Evolutionary conservation across 2,329 filamentous ascomycete genomes (phyloP), one percentile per base, ranked within the genome.

Genomic region (Alternaria alternata): DNA sequence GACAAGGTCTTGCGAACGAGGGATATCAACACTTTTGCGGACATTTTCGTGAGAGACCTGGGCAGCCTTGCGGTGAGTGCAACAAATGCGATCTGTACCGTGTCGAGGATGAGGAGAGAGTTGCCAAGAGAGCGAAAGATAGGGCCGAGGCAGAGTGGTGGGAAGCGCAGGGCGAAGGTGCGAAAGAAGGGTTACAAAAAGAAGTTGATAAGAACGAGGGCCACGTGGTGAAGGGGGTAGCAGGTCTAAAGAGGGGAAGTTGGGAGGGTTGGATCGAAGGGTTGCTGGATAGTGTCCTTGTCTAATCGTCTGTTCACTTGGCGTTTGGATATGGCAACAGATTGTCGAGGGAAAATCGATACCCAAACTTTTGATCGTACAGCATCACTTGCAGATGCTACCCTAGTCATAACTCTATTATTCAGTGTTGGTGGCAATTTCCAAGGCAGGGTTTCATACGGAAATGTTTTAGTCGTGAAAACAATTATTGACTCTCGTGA

Each of bases 1-100:
- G 95, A 41, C 75, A 79, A 42, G 79, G 81, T n/a, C 80, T 85
- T 18, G 82, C 86, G 51, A 61, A 81, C 3, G 90, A 94, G 75
- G 94, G 94, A 0, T 98, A 99, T 78, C 85, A 88, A 39, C 95
- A 99, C 79, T 99, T 97, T 74, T 99, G 95, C 77, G 91, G 97
- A 75, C 95, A 98, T 79, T 98, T 98, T 77, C 87, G 95, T 8
- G 90, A 92, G 9, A 86, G 91, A 62, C 92, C 91, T 0, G 93
- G 94, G 49, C 86, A 87, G 14, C 83, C 84, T 14, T 99, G 95
- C 76, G 84, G 78, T 1, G 88, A 96, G 76, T 98, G 95, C 80
- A 89, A 89, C 42, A 79, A 80, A 61, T 85, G 83, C 64, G 82
- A 84, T 68, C 66, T 85, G 26, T 85, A 84, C 67, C 74, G 79